These are phyloP conservation scores for Bauhinia variegata DNA, from an alignment of 306 rosid genomes.

Conservation along the genomic window DNA sequence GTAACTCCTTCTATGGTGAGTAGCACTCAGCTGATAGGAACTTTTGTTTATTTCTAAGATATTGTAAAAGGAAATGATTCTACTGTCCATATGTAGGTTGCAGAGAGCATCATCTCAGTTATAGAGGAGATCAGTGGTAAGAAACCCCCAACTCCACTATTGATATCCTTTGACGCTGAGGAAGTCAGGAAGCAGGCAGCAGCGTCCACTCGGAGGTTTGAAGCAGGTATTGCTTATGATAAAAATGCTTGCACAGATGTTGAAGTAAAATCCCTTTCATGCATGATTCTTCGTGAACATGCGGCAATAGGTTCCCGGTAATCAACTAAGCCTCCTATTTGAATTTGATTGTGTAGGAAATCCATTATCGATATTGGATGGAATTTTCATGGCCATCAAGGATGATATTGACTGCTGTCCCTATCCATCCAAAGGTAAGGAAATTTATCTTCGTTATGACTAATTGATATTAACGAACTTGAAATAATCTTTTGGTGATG, in stretches of 20 bases:
- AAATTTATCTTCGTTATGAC: constrained; percentile 18
- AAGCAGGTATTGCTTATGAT: constrained; percentile 67
- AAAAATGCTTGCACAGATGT: constrained; percentile 19
- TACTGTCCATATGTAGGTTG: constrained; percentile 54
- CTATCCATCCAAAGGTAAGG: constrained; percentile 78
- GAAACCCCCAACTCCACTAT: constrained; percentile 64
- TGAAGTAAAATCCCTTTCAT: constrained; percentile 14
- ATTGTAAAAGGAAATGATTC: constrained; percentile 18
- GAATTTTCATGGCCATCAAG: constrained; percentile 91
- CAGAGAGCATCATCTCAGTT: constrained; percentile 69
- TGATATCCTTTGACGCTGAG: constrained; percentile 78
- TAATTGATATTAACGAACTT: constrained; percentile 18
- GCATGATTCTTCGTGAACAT: constrained; percentile 20
- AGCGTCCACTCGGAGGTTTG: constrained; percentile 85
- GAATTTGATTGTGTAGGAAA: constrained; percentile 58
- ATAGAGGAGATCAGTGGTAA: constrained; percentile 59
- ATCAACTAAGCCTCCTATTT: constrained; percentile 21
- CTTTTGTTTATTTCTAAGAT: constrained; percentile 23
- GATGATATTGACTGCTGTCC: constrained; percentile 96
- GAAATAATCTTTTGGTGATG: constrained; percentile 33
- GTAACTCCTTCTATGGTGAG: constrained; percentile 78
- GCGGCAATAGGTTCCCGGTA: constrained; percentile 13
- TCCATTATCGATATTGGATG: constrained; percentile 88
- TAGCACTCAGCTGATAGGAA: constrained; percentile 29
- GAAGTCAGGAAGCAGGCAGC: constrained; percentile 83